A percentile compares a stretch with the other conserved stretches of the same genome.
These are phyloP conservation scores for Pythium brachiatum DNA, from an alignment of 352 stramenopile species.

Conservation along the genomic window DNA sequence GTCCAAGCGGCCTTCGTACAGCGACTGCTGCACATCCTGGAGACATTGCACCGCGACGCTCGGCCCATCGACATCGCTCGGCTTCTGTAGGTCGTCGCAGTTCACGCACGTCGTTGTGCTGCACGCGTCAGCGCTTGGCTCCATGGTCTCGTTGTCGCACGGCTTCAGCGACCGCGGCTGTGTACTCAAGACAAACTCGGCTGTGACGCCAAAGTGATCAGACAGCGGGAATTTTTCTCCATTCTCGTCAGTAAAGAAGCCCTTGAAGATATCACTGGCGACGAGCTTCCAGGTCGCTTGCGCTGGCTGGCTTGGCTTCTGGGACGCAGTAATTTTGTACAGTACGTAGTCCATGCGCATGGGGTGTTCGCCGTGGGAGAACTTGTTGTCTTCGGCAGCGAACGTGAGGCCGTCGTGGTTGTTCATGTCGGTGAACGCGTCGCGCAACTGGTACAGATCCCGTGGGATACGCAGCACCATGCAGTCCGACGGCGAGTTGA, in stretches of 20 bases:
- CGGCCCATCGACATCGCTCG: background rate
- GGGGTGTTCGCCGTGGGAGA: conserved; percentile 71
- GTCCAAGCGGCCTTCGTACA: conserved; percentile 38
- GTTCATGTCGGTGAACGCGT: conserved; percentile 75
- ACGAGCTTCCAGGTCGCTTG: conserved; percentile 43
- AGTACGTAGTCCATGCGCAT: conserved; percentile 87
- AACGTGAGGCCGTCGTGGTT: conserved; percentile 66
- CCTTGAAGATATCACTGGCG: conserved; percentile 70
- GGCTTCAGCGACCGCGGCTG: conserved; percentile 23
- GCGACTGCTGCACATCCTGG: conserved; percentile 41
- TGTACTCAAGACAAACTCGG: conserved; percentile 56
- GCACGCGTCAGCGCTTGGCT: conserved; percentile 27
- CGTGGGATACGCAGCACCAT: conserved; percentile 60
- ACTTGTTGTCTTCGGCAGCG: conserved; percentile 77
- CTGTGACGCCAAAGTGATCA: conserved; percentile 77
- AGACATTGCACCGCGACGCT: conserved; percentile 30
- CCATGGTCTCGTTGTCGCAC: conserved; percentile 33
- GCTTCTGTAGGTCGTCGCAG: conserved; percentile 1
- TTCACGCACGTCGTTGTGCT: conserved; percentile 16
- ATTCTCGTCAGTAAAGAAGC: conserved; percentile 62
- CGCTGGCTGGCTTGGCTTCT: background rate
- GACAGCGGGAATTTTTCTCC: conserved; percentile 69
- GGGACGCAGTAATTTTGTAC: conserved; percentile 47
- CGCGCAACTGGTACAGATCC: conserved; percentile 49
- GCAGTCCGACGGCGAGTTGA: conserved; percentile 78